Base-by-base conservation (phyloP, 441 rosid genomes). In the Bruguiera hainesii region DNA sequence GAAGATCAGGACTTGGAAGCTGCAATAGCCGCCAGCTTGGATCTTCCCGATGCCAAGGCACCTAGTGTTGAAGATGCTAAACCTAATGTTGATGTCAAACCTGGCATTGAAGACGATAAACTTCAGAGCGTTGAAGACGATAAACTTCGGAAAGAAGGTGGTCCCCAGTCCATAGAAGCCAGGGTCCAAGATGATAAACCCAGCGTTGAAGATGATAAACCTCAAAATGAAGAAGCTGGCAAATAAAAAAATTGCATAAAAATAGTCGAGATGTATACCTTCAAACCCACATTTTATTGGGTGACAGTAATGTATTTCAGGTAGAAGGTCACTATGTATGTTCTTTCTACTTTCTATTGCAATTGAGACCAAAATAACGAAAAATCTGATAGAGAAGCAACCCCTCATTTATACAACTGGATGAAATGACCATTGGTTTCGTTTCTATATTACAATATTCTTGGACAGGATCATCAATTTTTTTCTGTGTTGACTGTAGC, bases 1-100 rank as follows among this genome's bases (percentile, higher is more conserved):
- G 97, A 94, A 74, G 96, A 86, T 13, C 89, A 85, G 72, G 91
- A 91, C 72, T 78, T 89, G 85, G 87, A 85, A 76, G 96, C 96
- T 48, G 97, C 93, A 5, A 89, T 87, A 66, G 97, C 98, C 66
- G 96, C 93, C 28, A 91, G 97, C 82, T 72, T 89, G 48, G 91
- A 88, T 76, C 71, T 88, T 68, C 75, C 86, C 37, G 82, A 84
- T 9, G 74, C 80, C 55, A 56, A 65, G 25, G 70, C 75, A 3
- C 48, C 48, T 31, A 71, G 55, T 23, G 74, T 67, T 19, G 86
- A 80, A 56, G 77, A 75, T 29, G 70, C 75, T 65, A 61, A 70
- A 57, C 72, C 80, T 10, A 39, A 39, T 42, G 48, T 42, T 42
- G 48, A 42, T 42, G 48, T 13, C 48, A 42, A 13, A 42, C 48